phyloP scores from a whole-genome alignment of 306 rosid genomes.

The Begonia loranthoides region DNA sequence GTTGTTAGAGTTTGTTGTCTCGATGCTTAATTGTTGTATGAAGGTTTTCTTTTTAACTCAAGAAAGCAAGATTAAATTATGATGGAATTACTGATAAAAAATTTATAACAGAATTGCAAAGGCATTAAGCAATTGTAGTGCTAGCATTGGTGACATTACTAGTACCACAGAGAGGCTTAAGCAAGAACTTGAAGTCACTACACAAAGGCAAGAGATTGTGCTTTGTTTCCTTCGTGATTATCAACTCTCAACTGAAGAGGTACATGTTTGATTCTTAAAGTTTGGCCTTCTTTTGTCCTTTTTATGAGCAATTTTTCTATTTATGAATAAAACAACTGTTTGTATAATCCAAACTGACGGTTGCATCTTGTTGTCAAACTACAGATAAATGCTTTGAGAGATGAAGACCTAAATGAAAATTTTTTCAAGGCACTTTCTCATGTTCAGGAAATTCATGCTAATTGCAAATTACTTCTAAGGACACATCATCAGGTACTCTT shows the following conservation, averaged over 20 bases:
- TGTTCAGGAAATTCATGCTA: slow-evolving; percentile 91
- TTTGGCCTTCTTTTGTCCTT: slow-evolving; percentile 3
- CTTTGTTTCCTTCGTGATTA: slow-evolving; percentile 85
- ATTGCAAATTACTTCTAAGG: slow-evolving; percentile 80
- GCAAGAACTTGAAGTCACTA: slow-evolving; percentile 60
- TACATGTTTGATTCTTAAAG: slow-evolving; percentile 13
- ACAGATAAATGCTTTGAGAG: slow-evolving; percentile 75
- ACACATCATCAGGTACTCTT: slow-evolving; percentile 85
- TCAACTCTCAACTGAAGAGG: slow-evolving; percentile 86
- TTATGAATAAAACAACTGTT: no score
- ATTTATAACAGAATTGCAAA: slow-evolving; percentile 40
- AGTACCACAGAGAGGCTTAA: slow-evolving; percentile 85
- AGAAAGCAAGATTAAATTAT: no score
- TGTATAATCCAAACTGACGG: no score
- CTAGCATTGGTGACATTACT: slow-evolving; percentile 80
- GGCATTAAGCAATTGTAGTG: slow-evolving; percentile 63
- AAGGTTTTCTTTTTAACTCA: no score
- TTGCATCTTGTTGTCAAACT: background rate
- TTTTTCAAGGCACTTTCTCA: slow-evolving; percentile 93
- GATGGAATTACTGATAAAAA: background rate
- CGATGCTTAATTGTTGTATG: no score
- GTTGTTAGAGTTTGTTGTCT: no score
- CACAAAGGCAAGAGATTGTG: slow-evolving; percentile 81
- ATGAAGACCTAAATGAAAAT: slow-evolving; percentile 58
- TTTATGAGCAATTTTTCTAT: no score